phyloP scores from a whole-genome alignment of 306 rosid species.

The Cicer bijugum region DNA sequence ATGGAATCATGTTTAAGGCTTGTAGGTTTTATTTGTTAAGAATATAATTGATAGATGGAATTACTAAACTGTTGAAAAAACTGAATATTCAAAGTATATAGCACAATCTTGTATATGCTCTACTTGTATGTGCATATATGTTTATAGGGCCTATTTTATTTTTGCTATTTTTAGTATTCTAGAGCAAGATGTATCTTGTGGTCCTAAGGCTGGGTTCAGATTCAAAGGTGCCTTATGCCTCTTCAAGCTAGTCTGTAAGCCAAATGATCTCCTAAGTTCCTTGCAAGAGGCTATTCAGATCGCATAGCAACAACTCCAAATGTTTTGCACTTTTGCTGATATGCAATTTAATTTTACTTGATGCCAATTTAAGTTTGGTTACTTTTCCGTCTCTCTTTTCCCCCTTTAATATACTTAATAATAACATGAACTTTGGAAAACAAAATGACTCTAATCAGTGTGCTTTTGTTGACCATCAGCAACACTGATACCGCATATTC shows the following conservation, averaged over 20 bases:
- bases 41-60: constrained; percentile 4
- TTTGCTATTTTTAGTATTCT: constrained; percentile 20
- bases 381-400: not conserved
- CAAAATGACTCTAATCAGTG: constrained; percentile 13
- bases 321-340: not conserved
- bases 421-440: not conserved
- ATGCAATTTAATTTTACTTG: not conserved
- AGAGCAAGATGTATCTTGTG: constrained; percentile 33
- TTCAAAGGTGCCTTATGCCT: constrained; percentile 36
- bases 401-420: not conserved
- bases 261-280: constrained; percentile 20
- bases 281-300: constrained; percentile 13
- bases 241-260: constrained; percentile 2
- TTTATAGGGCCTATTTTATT: constrained; percentile 1
- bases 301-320: not conserved
- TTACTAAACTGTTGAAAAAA: not conserved
- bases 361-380: not conserved
- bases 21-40: not conserved
- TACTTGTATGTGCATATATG: not conserved
- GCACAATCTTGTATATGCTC: not conserved
- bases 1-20: not conserved
- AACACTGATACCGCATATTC: not conserved
- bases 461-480: constrained; percentile 13
- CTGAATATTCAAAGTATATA: not conserved
- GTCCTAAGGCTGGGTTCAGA: constrained; percentile 14